A percentile compares a stretch with the other conserved stretches of the same genome.
phyloP scores from a whole-genome alignment of 495 filamentous ascomycete species.

The Achaetomiella virescens region DNA sequence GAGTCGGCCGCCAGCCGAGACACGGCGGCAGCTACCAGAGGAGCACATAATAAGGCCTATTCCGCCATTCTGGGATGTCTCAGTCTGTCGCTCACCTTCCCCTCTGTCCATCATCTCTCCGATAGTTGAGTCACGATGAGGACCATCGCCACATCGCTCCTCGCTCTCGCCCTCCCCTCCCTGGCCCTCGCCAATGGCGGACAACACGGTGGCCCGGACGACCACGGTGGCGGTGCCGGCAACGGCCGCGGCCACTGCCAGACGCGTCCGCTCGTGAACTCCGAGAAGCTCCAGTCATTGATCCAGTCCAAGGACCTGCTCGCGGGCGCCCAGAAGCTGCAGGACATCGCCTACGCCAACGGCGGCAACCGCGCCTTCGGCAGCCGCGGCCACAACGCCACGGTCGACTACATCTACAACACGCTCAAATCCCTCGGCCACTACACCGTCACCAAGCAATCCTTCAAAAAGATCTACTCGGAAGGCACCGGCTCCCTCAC shows the following conservation, averaged over 20 bases:
- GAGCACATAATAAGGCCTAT: neutral
- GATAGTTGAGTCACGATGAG: constrained; percentile 11
- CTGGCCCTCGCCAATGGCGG: constrained; percentile 3
- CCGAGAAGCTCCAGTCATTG: constrained; percentile 26
- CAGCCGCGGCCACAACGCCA: constrained; percentile 54
- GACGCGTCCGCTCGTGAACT: constrained; percentile 15
- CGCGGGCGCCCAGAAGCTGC: constrained; percentile 40
- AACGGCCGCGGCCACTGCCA: neutral
- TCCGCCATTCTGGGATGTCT: neutral
- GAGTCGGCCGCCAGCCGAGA: too few species aligned
- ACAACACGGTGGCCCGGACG: neutral
- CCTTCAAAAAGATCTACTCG: constrained; percentile 41
- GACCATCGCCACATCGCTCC: constrained; percentile 6
- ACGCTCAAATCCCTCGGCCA: constrained; percentile 44
- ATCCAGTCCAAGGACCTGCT: constrained; percentile 38
- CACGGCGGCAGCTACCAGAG: too few species aligned
- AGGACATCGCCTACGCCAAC: constrained; percentile 34
- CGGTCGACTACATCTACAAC: constrained; percentile 55
- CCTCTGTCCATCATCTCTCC: neutral
- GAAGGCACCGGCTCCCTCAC: constrained; percentile 31
- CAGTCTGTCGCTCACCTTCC: neutral
- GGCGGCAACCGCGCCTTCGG: constrained; percentile 53
- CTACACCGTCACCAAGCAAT: constrained; percentile 56
- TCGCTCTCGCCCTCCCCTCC: constrained; percentile 7
- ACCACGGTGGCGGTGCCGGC: neutral